Conservation (phyloP, 495 filamentous ascomycete species). For the Xylaria acuta region DNA sequence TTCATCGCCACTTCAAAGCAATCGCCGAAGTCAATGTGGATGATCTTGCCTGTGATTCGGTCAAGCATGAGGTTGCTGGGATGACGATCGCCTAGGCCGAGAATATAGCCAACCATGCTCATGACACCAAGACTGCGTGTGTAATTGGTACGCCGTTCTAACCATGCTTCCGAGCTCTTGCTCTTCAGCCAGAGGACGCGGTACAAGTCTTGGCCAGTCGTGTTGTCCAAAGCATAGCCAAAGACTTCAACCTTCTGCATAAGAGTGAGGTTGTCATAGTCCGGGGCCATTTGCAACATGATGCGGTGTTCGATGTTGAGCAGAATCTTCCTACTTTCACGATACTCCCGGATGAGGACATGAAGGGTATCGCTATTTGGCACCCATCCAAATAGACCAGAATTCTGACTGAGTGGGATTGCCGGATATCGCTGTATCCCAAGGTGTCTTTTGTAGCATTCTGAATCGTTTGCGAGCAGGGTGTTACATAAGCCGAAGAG, state of each 20-base stretch:
- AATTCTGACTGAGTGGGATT: conserved; percentile 94
- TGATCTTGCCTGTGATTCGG: conserved; percentile 90
- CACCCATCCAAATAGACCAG: conserved; percentile 95
- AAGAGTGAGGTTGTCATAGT: conserved; percentile 96
- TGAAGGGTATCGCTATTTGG: conserved; percentile 97
- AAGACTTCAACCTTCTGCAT: conserved; percentile 99
- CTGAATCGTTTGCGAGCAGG: conserved; percentile 85
- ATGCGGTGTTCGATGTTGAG: conserved; percentile 99
- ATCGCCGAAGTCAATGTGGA: conserved; percentile 99
- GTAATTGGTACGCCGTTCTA: conserved; percentile 96
- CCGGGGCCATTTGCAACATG: conserved; percentile 99
- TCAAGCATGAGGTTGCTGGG: conserved; percentile 98
- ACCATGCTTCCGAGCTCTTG: conserved; percentile 96
- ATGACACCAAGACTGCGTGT: conserved; percentile 96
- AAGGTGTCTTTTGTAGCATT: conserved; percentile 95
- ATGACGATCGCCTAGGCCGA: conserved; percentile 94
- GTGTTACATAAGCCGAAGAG: conserved; percentile 97
- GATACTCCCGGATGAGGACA: conserved; percentile 94
- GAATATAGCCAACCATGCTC: conserved; percentile 99
- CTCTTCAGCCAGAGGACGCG: conserved; percentile 98
- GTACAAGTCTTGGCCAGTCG: conserved; percentile 97
- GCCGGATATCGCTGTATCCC: conserved; percentile 94
- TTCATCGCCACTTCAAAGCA: conserved; percentile 99
- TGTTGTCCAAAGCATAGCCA: conserved; percentile 97
- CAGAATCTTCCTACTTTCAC: conserved; percentile 93